Conservation (phyloP, 2,329 filamentous ascomycete genomes). For the Sarocladium oryzae region DNA sequence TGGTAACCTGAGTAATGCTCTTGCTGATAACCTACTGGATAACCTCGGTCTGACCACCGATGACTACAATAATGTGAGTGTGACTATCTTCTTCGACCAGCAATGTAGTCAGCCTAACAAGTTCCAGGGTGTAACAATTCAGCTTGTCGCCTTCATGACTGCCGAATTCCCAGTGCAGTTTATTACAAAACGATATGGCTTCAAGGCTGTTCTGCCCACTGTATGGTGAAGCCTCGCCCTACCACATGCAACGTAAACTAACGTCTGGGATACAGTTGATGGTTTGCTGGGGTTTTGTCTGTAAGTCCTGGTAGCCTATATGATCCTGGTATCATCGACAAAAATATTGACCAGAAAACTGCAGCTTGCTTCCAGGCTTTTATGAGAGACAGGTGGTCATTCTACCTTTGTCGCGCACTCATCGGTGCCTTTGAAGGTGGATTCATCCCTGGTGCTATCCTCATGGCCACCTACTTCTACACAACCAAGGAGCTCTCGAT, state of each 20-base stretch:
- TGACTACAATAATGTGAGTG: slow-evolving; percentile 46
- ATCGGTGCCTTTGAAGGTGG: slow-evolving; percentile 49
- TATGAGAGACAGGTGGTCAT: slow-evolving; percentile 38
- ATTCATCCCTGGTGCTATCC: slow-evolving; percentile 53
- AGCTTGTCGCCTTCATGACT: slow-evolving; percentile 45
- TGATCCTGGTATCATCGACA: slow-evolving; percentile 26
- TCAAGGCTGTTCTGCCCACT: slow-evolving; percentile 47
- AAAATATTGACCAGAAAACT: not conserved
- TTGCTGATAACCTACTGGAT: slow-evolving; percentile 54
- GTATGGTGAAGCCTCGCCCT: slow-evolving; percentile 13
- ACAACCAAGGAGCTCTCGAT: slow-evolving; percentile 60
- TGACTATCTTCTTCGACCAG: not conserved
- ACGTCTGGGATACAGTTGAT: slow-evolving; percentile 30
- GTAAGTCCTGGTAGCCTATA: slow-evolving; percentile 14
- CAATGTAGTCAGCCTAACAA: not conserved
- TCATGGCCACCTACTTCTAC: slow-evolving; percentile 69
- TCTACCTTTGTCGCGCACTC: slow-evolving; percentile 44
- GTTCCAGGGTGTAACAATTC: slow-evolving; percentile 45
- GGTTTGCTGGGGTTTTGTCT: slow-evolving; percentile 40
- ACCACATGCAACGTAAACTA: too few species aligned
- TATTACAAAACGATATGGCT: slow-evolving; percentile 50
- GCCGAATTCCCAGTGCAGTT: slow-evolving; percentile 55
- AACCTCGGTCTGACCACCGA: slow-evolving; percentile 42
- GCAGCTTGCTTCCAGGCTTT: slow-evolving; percentile 42
- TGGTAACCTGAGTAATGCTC: slow-evolving; percentile 55